These are phyloP conservation scores for Saitozyma podzolica DNA, from an alignment of 768 basidiomycete species.

Conservation along the genomic window DNA sequence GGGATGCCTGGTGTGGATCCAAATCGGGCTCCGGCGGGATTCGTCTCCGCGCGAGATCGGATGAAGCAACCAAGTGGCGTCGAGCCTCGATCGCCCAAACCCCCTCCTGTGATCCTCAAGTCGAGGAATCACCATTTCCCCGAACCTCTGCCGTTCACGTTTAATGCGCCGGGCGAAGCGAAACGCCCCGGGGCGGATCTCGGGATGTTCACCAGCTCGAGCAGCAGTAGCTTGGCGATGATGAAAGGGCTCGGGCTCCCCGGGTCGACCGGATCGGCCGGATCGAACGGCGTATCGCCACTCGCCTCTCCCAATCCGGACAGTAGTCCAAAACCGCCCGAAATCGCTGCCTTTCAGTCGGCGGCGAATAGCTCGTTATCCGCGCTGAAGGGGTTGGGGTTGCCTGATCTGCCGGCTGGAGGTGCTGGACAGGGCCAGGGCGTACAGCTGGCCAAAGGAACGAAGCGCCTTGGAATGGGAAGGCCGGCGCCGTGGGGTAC, in stretches of 20 bases:
- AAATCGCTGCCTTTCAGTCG: conserved; percentile 2
- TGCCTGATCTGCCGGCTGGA: conserved; percentile 6
- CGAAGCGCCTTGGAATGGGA: conserved; percentile 43
- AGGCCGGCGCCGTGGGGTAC: conserved; percentile 41
- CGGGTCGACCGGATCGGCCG: conserved; percentile 4
- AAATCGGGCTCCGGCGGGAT: conserved; percentile 13
- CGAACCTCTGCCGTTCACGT: conserved; percentile 37
- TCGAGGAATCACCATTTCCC: conserved; percentile 29
- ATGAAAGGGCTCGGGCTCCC: conserved; percentile 49
- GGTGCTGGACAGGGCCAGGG: conserved; percentile 4
- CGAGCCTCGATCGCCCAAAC: conserved; percentile 11
- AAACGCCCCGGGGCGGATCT: conserved; percentile 17
- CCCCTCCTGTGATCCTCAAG: conserved; percentile 20
- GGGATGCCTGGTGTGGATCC: conserved; percentile 9
- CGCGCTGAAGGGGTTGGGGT: conserved; percentile 22
- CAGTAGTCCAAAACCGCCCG: background rate
- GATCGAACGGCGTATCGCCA: background rate
- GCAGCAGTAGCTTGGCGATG: conserved; percentile 28
- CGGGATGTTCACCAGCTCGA: conserved; percentile 30
- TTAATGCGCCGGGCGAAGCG: conserved; percentile 17
- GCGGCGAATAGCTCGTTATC: conserved; percentile 12
- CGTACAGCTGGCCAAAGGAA: conserved; percentile 25
- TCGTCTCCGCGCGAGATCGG: conserved; percentile 29
- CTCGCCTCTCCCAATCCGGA: background rate
- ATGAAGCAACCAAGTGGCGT: conserved; percentile 10